phyloP scores from a whole-genome alignment of 768 basidiomycete genomes.

The Boletus rubropictus region DNA sequence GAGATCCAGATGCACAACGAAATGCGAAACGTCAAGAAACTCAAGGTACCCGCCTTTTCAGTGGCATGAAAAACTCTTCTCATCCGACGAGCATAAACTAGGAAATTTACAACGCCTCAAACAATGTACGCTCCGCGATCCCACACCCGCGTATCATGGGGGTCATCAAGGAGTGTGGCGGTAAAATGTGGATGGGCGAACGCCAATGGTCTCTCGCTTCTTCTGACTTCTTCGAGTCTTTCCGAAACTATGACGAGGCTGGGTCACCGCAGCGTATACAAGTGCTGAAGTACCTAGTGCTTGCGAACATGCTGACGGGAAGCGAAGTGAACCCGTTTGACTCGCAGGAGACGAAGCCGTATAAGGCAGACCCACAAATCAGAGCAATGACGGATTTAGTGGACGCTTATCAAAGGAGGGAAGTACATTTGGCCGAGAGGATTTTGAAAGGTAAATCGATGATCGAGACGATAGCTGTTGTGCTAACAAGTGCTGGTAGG shows the following conservation, averaged over 20 bases:
- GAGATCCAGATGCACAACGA: conserved; percentile 99
- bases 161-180: conserved; percentile 97
- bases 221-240: conserved; percentile 98
- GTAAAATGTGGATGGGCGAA: conserved; percentile 99
- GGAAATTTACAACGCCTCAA: conserved; percentile 97
- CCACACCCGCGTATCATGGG: conserved; percentile 99
- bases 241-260: conserved; percentile 97
- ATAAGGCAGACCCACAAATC: conserved; percentile 91
- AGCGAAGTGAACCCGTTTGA: conserved; percentile 99
- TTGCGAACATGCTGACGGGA: conserved; percentile 97
- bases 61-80: not conserved
- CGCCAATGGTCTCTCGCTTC: conserved; percentile 98
- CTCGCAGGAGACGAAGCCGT: conserved; percentile 99
- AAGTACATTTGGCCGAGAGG: conserved; percentile 96
- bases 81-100: conserved; percentile 29
- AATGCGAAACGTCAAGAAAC: conserved; percentile 89
- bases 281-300: conserved; percentile 95
- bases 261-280: conserved; percentile 95
- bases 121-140: conserved; percentile 89
- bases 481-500: conserved; percentile 41
- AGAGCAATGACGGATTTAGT: conserved; percentile 98
- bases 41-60: conserved; percentile 54
- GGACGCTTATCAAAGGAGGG: conserved; percentile 91
- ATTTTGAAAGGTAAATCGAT: conserved; percentile 74
- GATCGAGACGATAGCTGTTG: not conserved